phyloP scores from a whole-genome alignment of 2,329 filamentous ascomycete genomes.

The Xylaria polymorpha region DNA sequence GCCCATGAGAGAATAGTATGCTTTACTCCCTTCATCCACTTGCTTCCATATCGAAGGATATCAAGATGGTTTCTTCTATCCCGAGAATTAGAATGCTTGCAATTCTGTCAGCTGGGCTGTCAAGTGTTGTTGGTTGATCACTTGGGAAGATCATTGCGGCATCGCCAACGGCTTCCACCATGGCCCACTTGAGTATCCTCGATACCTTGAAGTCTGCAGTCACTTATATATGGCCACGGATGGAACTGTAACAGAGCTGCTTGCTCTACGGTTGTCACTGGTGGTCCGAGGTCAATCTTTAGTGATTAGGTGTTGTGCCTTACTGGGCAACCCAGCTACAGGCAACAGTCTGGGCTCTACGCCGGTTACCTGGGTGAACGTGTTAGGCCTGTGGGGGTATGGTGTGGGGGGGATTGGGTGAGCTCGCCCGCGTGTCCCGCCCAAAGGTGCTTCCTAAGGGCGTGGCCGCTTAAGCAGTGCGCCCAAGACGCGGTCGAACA shows the following conservation, averaged over 20 bases:
- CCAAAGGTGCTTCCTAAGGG: background rate
- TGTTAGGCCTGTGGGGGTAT: background rate
- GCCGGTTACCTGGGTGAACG: background rate
- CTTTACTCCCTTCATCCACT: background rate
- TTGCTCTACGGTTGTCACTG: background rate
- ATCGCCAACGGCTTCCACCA: background rate
- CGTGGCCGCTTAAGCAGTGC: background rate
- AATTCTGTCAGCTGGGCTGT: background rate
- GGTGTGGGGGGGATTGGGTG: background rate
- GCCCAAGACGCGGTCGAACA: background rate
- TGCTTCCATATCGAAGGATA: background rate
- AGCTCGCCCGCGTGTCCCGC: conserved; percentile 1
- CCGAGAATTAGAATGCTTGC: background rate
- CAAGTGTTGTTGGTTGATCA: background rate
- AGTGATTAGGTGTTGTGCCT: background rate
- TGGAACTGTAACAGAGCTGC: background rate
- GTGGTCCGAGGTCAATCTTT: background rate
- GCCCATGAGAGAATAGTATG: background rate
- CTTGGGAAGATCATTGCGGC: background rate
- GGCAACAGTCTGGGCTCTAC: background rate
- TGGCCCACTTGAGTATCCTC: too few species aligned
- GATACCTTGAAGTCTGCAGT: too few species aligned
- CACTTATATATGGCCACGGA: too few species aligned
- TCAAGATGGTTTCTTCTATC: background rate
- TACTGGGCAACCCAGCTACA: background rate